phyloP scores from a whole-genome alignment of 2,329 filamentous ascomycete species.

The Pseudogymnoascus sp. region DNA sequence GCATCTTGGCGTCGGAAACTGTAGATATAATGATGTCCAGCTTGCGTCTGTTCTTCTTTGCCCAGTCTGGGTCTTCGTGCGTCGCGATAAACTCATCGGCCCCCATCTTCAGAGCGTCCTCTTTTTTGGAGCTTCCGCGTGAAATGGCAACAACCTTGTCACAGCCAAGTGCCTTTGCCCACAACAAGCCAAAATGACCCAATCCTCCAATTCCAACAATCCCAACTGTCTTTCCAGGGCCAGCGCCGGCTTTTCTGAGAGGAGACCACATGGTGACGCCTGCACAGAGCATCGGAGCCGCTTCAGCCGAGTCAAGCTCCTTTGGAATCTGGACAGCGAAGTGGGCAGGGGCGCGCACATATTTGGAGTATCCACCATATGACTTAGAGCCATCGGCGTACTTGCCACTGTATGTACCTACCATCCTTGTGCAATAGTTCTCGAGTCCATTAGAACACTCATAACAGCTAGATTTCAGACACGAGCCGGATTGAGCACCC shows the following conservation, averaged over 20 bases:
- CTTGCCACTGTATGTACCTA: conserved; percentile 38
- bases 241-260: conserved; percentile 55
- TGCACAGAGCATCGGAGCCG: conserved; percentile 66
- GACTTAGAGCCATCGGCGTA: conserved; percentile 28
- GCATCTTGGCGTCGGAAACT: conserved; percentile 51
- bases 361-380: conserved; percentile 41
- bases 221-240: conserved; percentile 62
- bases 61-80: conserved; percentile 50
- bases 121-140: conserved; percentile 48
- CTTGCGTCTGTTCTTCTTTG: conserved; percentile 40
- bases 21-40: conserved; percentile 54
- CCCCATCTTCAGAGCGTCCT: conserved; percentile 53
- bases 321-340: conserved; percentile 55
- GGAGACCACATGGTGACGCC: conserved; percentile 69
- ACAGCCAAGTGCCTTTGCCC: conserved; percentile 60
- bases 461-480: conserved; percentile 37
- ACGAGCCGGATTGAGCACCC: conserved; percentile 42
- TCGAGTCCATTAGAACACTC: conserved; percentile 41
- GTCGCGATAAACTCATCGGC: conserved; percentile 48
- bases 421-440: conserved; percentile 32
- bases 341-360: conserved; percentile 41
- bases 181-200: conserved; percentile 65
- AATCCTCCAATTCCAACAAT: conserved; percentile 66
- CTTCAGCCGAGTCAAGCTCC: conserved; percentile 38
- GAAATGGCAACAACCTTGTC: conserved; percentile 58